Conservation (phyloP, 192 early-diverging fungal species). For the Blastocladiella britannica region DNA sequence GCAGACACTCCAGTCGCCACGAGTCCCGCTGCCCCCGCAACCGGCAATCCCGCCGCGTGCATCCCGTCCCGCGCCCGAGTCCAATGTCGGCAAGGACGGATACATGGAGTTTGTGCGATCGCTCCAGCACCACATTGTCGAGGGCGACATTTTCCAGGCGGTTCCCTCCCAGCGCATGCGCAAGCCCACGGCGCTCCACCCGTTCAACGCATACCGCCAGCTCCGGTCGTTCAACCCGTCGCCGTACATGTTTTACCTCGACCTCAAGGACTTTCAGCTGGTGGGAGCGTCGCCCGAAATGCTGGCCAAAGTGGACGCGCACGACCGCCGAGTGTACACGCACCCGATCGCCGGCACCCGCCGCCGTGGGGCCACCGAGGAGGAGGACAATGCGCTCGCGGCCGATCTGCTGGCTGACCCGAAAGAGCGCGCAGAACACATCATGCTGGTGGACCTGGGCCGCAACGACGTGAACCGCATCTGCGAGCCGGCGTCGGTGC, state of each 20-base stretch:
- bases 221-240: conserved; percentile 92
- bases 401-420: conserved; percentile 71
- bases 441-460: conserved; percentile 98
- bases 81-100: conserved; percentile 79
- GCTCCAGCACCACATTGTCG: conserved; percentile 75
- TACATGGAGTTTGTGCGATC: conserved; percentile 73
- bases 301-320: conserved; percentile 76
- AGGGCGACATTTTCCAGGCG: conserved; percentile 95
- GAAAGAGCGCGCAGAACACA: conserved; percentile 94
- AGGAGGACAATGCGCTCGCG: conserved; percentile 79
- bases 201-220: conserved; percentile 95
- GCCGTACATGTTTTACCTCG: conserved; percentile 98
- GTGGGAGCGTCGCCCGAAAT: conserved; percentile 98
- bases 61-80: conserved; percentile 44
- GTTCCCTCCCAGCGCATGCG: conserved; percentile 83
- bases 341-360: conserved; percentile 98
- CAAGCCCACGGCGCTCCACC: conserved; percentile 71
- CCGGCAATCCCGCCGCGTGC: conserved; percentile 27
- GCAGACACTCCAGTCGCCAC: conserved; percentile 40
- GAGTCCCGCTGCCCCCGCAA: conserved; percentile 62
- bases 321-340: conserved; percentile 56
- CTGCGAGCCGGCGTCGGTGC: conserved; percentile 78
- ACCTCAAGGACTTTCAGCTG: conserved; percentile 77
- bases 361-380: conserved; percentile 59
- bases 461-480: conserved; percentile 96